Percentiles rank a stretch among this genome's conserved stretches.
Evolutionary conservation across 139 green algal species (phyloP).

Genomic region (Spirogloea muscicola): DNA sequence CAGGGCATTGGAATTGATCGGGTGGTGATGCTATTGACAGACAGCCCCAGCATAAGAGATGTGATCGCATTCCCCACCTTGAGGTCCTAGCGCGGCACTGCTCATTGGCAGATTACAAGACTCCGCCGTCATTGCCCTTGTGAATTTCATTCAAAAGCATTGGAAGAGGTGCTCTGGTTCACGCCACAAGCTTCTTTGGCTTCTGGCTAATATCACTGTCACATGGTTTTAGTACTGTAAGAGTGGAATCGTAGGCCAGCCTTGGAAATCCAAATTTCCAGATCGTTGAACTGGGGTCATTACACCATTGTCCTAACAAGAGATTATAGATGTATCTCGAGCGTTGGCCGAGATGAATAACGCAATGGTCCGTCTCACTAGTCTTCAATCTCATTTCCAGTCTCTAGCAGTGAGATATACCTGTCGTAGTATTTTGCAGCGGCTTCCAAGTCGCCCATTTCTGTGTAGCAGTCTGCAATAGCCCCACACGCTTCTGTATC

Average conservation of each 20-base stretch:
- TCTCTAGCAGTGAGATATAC: constrained; percentile 11
- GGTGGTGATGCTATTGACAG: constrained; percentile 95
- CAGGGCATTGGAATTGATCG: constrained; percentile 92
- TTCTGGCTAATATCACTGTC: too few relatives aligned
- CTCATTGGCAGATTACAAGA: neutral
- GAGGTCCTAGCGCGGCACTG: constrained; percentile 58
- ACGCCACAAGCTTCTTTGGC: too few relatives aligned
- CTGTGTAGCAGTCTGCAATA: constrained; percentile 50
- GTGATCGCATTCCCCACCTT: constrained; percentile 96
- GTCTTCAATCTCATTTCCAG: constrained; percentile 1
- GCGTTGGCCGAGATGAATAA: too few relatives aligned
- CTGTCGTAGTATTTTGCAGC: constrained; percentile 37
- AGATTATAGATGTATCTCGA: too few relatives aligned
- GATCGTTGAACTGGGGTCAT: too few relatives aligned
- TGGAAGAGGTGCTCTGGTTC: too few relatives aligned
- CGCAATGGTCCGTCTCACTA: too few relatives aligned
- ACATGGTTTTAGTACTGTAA: too few relatives aligned
- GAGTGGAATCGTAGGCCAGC: too few relatives aligned
- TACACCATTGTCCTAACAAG: too few relatives aligned
- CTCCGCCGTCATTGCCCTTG: neutral
- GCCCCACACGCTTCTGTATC: constrained; percentile 48
- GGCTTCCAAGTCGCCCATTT: constrained; percentile 42
- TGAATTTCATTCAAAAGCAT: too few relatives aligned
- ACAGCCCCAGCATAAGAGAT: constrained; percentile 86
- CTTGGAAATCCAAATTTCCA: too few relatives aligned